These are phyloP conservation scores for Nyctanthes arbortristis DNA, from an alignment of 257 asterid genomes.

Conservation along the genomic window DNA sequence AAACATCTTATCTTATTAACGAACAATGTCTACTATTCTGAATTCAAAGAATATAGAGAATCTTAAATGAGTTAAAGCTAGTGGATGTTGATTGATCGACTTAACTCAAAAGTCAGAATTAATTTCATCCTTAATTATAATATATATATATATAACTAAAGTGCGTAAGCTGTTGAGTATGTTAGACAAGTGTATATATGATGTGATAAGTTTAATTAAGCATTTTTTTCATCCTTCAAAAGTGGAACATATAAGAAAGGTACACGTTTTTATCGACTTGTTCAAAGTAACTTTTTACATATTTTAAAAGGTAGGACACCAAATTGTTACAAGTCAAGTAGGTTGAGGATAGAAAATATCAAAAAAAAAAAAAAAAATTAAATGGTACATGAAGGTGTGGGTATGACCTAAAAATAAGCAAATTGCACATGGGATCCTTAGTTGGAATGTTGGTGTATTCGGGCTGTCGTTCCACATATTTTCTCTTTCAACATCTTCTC, in stretches of 20 bases:
- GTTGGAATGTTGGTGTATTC: constrained; percentile 51
- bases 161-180: too few species aligned
- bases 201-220: too few species aligned
- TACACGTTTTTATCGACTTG: too few species aligned
- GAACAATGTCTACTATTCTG: background rate
- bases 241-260: too few species aligned
- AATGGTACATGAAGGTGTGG: constrained; percentile 28
- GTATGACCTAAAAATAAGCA: constrained; percentile 52
- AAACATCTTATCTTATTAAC: background rate
- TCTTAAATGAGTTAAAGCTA: background rate
- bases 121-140: too few species aligned
- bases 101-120: background rate
- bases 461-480: constrained; percentile 28
- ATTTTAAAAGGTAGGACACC: background rate
- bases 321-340: background rate
- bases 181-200: too few species aligned
- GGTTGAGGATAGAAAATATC: background rate
- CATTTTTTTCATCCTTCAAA: too few species aligned
- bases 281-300: too few species aligned
- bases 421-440: constrained; percentile 58
- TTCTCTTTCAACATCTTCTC: constrained; percentile 27
- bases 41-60: too few species aligned
- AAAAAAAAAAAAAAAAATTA: too few species aligned
- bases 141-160: too few species aligned
- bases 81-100: background rate